Evolutionary conservation across 192 early-diverging fungal species (phyloP).

Genomic region (Haplosporangium gracile): DNA sequence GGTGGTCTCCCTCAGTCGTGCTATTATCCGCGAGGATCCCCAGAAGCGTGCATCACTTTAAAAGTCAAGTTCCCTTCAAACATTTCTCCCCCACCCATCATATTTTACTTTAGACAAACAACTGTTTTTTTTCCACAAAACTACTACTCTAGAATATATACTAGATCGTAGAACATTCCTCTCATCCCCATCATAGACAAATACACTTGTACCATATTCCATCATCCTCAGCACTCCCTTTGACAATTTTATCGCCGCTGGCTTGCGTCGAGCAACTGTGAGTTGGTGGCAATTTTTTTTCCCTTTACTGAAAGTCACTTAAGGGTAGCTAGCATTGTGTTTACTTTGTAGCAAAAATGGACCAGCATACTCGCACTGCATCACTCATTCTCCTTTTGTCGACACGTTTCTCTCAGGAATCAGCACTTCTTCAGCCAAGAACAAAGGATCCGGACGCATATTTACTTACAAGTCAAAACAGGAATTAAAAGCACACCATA

Average conservation of each 20-base stretch:
- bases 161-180: background rate
- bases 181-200: background rate
- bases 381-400: background rate
- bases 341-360: background rate
- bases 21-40: constrained; percentile 35
- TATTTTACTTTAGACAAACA: background rate
- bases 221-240: background rate
- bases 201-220: background rate
- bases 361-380: background rate
- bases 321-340: background rate
- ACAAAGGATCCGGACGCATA: background rate
- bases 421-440: background rate
- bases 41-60: constrained; percentile 21
- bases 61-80: background rate
- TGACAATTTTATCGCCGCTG: background rate
- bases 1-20: constrained; percentile 32
- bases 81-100: background rate
- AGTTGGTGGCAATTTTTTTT: constrained; percentile 1
- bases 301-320: background rate
- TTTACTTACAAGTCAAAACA: background rate
- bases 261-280: background rate
- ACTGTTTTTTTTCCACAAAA: background rate
- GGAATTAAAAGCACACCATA: background rate
- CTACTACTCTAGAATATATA: background rate
- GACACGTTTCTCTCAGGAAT: background rate